These are phyloP conservation scores for Globisporangium mamillatum DNA, from an alignment of 352 stramenopile genomes.

Conservation along the genomic window DNA sequence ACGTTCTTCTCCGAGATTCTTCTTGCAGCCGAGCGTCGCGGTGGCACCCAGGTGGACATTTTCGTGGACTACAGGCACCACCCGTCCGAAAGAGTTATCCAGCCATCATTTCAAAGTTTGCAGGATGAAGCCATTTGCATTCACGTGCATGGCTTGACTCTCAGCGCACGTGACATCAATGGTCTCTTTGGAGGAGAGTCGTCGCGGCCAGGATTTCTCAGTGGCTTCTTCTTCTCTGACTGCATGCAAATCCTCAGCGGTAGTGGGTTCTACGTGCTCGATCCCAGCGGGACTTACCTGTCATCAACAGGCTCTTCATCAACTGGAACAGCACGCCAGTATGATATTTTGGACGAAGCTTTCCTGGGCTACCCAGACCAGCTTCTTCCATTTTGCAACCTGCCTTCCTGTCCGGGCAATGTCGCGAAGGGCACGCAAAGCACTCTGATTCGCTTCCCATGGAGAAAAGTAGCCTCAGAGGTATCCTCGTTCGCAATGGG, in stretches of 20 bases:
- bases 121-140: conserved; percentile 71
- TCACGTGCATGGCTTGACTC: conserved; percentile 58
- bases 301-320: conserved; percentile 8
- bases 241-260: conserved; percentile 80
- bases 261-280: conserved; percentile 73
- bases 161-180: conserved; percentile 54
- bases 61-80: conserved; percentile 70
- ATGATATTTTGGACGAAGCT: conserved; percentile 56
- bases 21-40: conserved; percentile 47
- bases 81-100: conserved; percentile 59
- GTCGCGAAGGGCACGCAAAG: conserved; percentile 41
- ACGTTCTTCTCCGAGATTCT: conserved; percentile 60
- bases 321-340: conserved; percentile 38
- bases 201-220: conserved; percentile 51
- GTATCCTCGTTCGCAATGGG: conserved; percentile 40
- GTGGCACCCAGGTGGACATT: conserved; percentile 57
- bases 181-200: conserved; percentile 46
- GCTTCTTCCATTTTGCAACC: conserved; percentile 61
- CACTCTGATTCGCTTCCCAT: conserved; percentile 73
- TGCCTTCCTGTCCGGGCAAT: conserved; percentile 63
- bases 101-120: conserved; percentile 66
- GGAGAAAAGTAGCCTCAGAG: conserved; percentile 41
- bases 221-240: conserved; percentile 62
- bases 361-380: conserved; percentile 75
- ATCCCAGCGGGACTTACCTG: conserved; percentile 55